phyloP scores from a whole-genome alignment of 179 eudicot species.

The Corrigiola litoralis region DNA sequence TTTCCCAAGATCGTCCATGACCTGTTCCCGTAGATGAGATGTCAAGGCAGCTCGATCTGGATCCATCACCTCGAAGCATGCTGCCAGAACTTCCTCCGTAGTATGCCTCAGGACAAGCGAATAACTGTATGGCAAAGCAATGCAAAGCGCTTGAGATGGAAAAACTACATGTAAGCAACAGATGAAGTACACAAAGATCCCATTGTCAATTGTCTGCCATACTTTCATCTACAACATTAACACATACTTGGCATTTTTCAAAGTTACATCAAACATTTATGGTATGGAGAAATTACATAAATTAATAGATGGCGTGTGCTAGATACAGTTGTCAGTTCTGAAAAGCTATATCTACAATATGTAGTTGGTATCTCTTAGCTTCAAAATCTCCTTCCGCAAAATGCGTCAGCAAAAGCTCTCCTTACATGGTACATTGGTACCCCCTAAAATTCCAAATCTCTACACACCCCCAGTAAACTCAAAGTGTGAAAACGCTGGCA shows the following conservation, averaged over 20 bases:
- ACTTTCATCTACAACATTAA: background rate
- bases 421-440: too few relatives aligned
- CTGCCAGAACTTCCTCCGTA: conserved; percentile 80
- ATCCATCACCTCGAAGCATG: conserved; percentile 71
- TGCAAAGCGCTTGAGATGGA: background rate
- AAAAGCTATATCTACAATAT: too few relatives aligned
- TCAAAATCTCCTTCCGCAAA: too few relatives aligned
- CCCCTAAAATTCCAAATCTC: too few relatives aligned
- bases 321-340: too few relatives aligned
- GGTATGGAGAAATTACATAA: too few relatives aligned
- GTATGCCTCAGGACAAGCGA: conserved; percentile 88
- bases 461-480: too few relatives aligned
- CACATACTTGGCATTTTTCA: too few relatives aligned
- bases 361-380: too few relatives aligned
- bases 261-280: too few relatives aligned
- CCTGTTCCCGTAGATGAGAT: conserved; percentile 57
- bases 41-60: conserved; percentile 64
- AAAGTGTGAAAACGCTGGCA: conserved; percentile 1
- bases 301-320: too few relatives aligned
- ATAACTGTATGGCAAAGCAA: conserved; percentile 39
- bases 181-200: background rate
- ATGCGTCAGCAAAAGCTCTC: too few relatives aligned
- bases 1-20: conserved; percentile 60
- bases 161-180: background rate
- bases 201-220: background rate